Evolutionary conservation across 73 alveolate species (phyloP).

Genomic region (Halteria grandinella): DNA sequence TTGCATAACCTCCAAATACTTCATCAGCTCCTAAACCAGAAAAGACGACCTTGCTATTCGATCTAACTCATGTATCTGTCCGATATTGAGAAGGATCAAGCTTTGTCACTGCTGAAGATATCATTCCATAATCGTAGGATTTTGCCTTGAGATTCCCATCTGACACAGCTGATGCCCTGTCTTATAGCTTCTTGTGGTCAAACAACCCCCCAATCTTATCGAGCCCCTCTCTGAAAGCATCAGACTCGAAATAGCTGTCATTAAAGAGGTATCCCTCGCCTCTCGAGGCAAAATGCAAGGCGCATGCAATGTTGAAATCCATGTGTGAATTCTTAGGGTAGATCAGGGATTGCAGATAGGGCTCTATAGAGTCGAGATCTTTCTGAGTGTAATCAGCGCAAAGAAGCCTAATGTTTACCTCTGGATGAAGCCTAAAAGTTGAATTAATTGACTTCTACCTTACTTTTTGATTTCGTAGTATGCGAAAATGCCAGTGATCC

Average conservation of each 20-base stretch:
- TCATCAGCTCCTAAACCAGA: slow-evolving; percentile 97
- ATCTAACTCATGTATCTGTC: slow-evolving; percentile 4
- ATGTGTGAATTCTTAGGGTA: slow-evolving; percentile 92
- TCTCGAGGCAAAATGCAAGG: slow-evolving; percentile 85
- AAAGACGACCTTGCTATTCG: slow-evolving; percentile 48
- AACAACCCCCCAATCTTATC: no score
- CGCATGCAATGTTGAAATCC: slow-evolving; percentile 96
- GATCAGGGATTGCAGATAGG: slow-evolving; percentile 66
- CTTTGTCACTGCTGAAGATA: slow-evolving; percentile 1
- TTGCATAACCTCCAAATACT: slow-evolving; percentile 94
- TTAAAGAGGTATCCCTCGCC: slow-evolving; percentile 84
- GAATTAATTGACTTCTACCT: not conserved
- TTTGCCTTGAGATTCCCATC: no score
- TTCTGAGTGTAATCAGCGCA: slow-evolving; percentile 79
- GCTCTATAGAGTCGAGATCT: slow-evolving; percentile 67
- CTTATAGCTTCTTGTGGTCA: no score
- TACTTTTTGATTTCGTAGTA: slow-evolving; percentile 71
- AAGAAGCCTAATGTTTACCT: slow-evolving; percentile 70
- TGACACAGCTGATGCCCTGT: no score
- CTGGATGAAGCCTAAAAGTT: slow-evolving; percentile 55
- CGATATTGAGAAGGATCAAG: slow-evolving; percentile 20
- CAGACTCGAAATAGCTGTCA: slow-evolving; percentile 40
- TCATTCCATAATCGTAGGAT: slow-evolving; percentile 34
- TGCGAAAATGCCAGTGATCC: slow-evolving; percentile 79
- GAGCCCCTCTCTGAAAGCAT: slow-evolving; percentile 30